These are phyloP conservation scores for Triadica sebifera DNA, from an alignment of 345 rosid genomes.

Conservation along the genomic window DNA sequence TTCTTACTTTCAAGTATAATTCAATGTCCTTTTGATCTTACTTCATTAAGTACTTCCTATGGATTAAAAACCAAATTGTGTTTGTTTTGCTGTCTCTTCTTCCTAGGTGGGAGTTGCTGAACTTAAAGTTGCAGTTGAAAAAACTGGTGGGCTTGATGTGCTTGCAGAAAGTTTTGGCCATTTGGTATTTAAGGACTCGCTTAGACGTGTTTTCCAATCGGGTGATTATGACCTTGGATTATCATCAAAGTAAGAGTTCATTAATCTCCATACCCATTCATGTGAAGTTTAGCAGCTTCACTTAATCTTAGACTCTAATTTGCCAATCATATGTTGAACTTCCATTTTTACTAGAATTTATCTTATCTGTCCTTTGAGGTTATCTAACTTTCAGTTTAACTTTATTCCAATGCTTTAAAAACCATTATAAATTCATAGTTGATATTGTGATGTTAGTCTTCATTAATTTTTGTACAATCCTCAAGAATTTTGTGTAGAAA, in stretches of 20 bases:
- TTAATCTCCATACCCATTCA: slow-evolving; percentile 19
- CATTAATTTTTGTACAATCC: no score
- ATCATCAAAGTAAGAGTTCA: slow-evolving; percentile 73
- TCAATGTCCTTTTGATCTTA: not conserved
- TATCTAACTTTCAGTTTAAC: not conserved
- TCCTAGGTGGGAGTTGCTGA: slow-evolving; percentile 91
- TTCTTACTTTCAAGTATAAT: not conserved
- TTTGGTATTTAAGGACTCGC: slow-evolving; percentile 83
- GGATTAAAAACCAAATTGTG: slow-evolving; percentile 9
- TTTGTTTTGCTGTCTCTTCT: slow-evolving; percentile 3
- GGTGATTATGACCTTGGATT: slow-evolving; percentile 79
- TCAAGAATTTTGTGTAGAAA: not conserved
- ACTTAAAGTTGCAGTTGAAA: slow-evolving; percentile 87
- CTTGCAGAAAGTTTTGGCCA: slow-evolving; percentile 99
- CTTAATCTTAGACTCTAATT: not conserved
- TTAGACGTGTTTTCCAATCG: slow-evolving; percentile 67
- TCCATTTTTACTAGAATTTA: not conserved
- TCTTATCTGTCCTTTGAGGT: not conserved
- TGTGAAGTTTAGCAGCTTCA: slow-evolving; percentile 6
- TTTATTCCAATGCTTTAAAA: not conserved
- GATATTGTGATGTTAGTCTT: not conserved
- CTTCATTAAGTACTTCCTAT: not conserved
- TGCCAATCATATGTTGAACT: not conserved
- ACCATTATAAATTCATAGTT: not conserved
- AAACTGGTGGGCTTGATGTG: slow-evolving; percentile 92